Percentiles rank a stretch among this genome's conserved stretches.
Conservation (phyloP, 495 filamentous ascomycete genomes). For the Amphirosellinia nigrospora region DNA sequence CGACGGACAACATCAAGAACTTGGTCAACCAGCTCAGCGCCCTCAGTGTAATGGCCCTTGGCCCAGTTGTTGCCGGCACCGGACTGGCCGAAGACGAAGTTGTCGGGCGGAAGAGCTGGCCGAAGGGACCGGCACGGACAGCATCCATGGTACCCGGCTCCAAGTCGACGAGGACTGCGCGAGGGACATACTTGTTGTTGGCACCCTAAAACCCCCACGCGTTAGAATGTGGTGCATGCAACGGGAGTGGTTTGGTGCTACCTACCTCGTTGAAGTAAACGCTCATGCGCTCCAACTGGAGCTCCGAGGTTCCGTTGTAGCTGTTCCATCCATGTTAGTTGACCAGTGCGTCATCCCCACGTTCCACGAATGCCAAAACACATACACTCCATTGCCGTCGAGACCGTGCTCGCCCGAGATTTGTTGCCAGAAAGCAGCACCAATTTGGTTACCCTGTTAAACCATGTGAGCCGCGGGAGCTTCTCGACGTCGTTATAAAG, state of each 20-base stretch:
- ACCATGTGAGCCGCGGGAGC: constrained; percentile 41
- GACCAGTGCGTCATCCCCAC: neutral
- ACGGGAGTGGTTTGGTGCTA: neutral
- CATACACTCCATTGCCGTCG: constrained; percentile 81
- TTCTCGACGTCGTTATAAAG: constrained; percentile 33
- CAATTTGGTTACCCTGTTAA: constrained; percentile 96
- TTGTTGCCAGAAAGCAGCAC: constrained; percentile 99
- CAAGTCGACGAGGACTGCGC: constrained; percentile 98
- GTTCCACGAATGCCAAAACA: constrained; percentile 24
- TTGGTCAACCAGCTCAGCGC: constrained; percentile 97
- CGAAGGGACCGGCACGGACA: constrained; percentile 98
- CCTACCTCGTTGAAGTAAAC: constrained; percentile 99
- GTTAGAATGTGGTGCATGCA: neutral
- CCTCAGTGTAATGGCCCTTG: constrained; percentile 99
- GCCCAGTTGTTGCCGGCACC: constrained; percentile 99
- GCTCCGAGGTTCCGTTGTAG: constrained; percentile 96
- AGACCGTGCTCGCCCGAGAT: constrained; percentile 99
- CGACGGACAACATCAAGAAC: constrained; percentile 98
- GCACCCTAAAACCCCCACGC: constrained; percentile 67
- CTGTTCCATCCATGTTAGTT: constrained; percentile 59
- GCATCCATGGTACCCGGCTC: constrained; percentile 99
- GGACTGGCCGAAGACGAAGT: constrained; percentile 99
- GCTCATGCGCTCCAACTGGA: constrained; percentile 99
- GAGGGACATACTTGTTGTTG: constrained; percentile 98
- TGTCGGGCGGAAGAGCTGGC: constrained; percentile 99